Conservation (phyloP, 179 eudicot species). For the Dionaea muscipula region DNA sequence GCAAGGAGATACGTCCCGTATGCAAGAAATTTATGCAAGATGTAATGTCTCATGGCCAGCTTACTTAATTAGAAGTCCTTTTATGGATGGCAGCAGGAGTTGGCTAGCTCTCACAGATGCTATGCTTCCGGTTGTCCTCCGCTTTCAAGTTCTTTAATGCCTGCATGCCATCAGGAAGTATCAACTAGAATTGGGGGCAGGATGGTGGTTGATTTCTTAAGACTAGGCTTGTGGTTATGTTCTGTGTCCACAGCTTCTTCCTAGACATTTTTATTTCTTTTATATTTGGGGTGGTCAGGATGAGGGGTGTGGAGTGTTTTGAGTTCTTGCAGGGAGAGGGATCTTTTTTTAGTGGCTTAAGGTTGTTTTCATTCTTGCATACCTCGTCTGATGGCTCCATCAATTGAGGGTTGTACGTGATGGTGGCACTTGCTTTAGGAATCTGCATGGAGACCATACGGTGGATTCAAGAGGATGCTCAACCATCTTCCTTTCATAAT, state of each 20-base stretch:
- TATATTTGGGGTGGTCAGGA: neutral
- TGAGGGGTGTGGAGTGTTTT: neutral
- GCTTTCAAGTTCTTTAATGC: neutral
- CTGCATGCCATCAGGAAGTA: neutral
- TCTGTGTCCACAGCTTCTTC: neutral
- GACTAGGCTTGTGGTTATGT: neutral
- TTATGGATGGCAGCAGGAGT: conserved; percentile 16
- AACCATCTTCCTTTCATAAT: conserved; percentile 34
- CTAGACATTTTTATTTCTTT: neutral
- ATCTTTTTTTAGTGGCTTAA: neutral
- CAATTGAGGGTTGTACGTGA: conserved; percentile 8
- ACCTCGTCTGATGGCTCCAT: neutral
- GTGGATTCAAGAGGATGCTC: conserved; percentile 26
- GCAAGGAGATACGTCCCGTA: conserved; percentile 96
- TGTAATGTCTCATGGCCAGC: conserved; percentile 67
- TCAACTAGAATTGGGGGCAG: neutral
- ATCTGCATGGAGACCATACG: conserved; percentile 21
- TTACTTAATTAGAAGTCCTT: conserved; percentile 52
- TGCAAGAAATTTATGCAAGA: conserved; percentile 99
- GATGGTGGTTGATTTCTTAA: neutral
- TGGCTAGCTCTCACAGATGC: neutral
- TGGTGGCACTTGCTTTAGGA: conserved; percentile 8
- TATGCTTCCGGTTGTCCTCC: neutral
- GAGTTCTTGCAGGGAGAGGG: neutral
- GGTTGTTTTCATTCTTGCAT: neutral